phyloP scores from a whole-genome alignment of 2,329 filamentous ascomycete genomes.

The Talaromyces sp. region DNA sequence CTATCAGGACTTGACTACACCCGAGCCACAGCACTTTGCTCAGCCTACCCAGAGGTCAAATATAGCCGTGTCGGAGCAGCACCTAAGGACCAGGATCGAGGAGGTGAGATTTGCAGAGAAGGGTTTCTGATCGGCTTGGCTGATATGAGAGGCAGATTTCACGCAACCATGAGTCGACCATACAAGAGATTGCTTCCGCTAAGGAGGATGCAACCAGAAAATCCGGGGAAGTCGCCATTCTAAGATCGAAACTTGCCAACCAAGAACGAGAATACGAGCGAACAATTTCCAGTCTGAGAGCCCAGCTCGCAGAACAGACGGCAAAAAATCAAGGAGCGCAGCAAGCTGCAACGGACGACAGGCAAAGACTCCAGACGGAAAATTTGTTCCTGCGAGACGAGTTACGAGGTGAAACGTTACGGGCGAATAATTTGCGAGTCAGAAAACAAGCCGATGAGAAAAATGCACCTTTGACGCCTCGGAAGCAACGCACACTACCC shows the following conservation, averaged over 20 bases:
- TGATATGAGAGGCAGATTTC: conserved; percentile 25
- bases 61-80: conserved; percentile 3
- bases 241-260: conserved; percentile 50
- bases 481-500: conserved; percentile 42
- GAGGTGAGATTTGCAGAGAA: conserved; percentile 18
- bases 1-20: neutral
- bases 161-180: conserved; percentile 35
- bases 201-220: conserved; percentile 30
- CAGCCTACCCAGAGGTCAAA: neutral
- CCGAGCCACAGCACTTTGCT: neutral
- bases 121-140: neutral
- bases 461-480: conserved; percentile 45
- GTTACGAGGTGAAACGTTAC: conserved; percentile 50
- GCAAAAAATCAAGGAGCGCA: conserved; percentile 52
- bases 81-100: conserved; percentile 16
- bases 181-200: conserved; percentile 33
- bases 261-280: conserved; percentile 43
- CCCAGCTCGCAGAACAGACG: conserved; percentile 49
- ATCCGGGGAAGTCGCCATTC: conserved; percentile 56
- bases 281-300: conserved; percentile 48
- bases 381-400: conserved; percentile 59
- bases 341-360: conserved; percentile 49
- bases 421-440: conserved; percentile 37
- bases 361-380: conserved; percentile 53
- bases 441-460: conserved; percentile 32